Conservation (phyloP, 495 filamentous ascomycete species). For the Aspergillus biplanus region DNA sequence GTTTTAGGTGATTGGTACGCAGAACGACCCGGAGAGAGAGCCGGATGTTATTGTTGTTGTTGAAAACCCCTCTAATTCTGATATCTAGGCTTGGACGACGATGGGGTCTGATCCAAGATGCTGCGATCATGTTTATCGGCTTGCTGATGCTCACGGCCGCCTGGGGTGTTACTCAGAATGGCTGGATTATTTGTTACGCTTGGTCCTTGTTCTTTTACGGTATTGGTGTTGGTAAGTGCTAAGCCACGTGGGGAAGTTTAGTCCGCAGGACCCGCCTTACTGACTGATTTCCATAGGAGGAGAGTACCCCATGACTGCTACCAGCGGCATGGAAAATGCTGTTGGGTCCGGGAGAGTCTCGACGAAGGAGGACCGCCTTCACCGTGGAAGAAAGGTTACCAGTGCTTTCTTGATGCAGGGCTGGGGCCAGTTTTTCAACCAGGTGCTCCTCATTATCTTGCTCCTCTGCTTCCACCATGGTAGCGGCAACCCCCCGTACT, state of each 20-base stretch:
- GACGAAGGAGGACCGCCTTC: slow-evolving; percentile 84
- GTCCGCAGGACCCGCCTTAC: slow-evolving; percentile 2
- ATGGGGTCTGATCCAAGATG: slow-evolving; percentile 92
- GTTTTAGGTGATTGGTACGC: slow-evolving; percentile 59
- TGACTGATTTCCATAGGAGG: slow-evolving; percentile 48
- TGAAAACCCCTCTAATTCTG: slow-evolving; percentile 10
- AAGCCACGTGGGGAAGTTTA: neutral
- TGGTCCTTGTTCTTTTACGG: slow-evolving; percentile 91
- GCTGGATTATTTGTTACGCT: slow-evolving; percentile 92
- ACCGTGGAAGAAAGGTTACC: slow-evolving; percentile 91
- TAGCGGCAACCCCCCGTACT: slow-evolving; percentile 73
- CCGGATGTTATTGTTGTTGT: neutral
- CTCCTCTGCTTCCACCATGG: slow-evolving; percentile 81
- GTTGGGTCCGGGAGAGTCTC: slow-evolving; percentile 83
- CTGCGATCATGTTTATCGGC: slow-evolving; percentile 88
- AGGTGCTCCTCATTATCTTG: slow-evolving; percentile 78
- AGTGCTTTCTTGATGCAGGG: slow-evolving; percentile 96
- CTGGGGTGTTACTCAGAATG: slow-evolving; percentile 81
- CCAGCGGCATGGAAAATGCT: slow-evolving; percentile 92
- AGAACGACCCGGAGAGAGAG: neutral
- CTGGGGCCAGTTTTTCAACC: slow-evolving; percentile 94
- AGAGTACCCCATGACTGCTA: slow-evolving; percentile 94
- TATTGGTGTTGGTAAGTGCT: slow-evolving; percentile 73
- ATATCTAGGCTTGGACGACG: slow-evolving; percentile 72
- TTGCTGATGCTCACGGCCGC: slow-evolving; percentile 83